Conservation (phyloP, 495 filamentous ascomycete genomes). For the Talaromyces ruber region DNA sequence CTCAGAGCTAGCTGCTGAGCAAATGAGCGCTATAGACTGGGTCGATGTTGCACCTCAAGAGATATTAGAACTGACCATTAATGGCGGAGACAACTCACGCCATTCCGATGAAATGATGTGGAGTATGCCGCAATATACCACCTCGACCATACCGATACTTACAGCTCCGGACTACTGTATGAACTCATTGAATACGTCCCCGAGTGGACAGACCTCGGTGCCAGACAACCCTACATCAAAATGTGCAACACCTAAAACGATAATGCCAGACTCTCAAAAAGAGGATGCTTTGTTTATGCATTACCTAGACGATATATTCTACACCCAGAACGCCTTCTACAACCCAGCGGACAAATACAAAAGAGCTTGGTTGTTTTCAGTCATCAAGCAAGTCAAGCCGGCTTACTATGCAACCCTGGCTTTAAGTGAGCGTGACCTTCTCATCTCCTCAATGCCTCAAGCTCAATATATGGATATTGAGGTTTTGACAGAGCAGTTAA, state of each 20-base stretch:
- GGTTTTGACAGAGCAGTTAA: background rate
- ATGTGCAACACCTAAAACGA: background rate
- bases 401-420: slow-evolving; percentile 4
- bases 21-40: background rate
- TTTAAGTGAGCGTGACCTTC: slow-evolving; percentile 1
- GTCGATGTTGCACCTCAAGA: background rate
- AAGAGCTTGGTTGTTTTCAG: slow-evolving; percentile 2
- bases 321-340: background rate
- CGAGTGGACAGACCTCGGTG: background rate
- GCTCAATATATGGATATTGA: background rate
- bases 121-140: background rate
- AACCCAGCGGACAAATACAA: background rate
- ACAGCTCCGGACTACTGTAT: background rate
- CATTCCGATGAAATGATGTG: background rate
- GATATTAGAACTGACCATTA: background rate
- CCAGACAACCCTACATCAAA: background rate
- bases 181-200: background rate
- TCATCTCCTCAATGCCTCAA: background rate
- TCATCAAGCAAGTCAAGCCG: slow-evolving; percentile 1
- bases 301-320: slow-evolving; percentile 12
- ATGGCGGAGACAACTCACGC: background rate
- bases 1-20: background rate
- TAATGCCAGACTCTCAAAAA: background rate
- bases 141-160: background rate
- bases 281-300: slow-evolving; percentile 12